phyloP scores from a whole-genome alignment of 164 flowering plant species.

The Aristolochia californica region DNA sequence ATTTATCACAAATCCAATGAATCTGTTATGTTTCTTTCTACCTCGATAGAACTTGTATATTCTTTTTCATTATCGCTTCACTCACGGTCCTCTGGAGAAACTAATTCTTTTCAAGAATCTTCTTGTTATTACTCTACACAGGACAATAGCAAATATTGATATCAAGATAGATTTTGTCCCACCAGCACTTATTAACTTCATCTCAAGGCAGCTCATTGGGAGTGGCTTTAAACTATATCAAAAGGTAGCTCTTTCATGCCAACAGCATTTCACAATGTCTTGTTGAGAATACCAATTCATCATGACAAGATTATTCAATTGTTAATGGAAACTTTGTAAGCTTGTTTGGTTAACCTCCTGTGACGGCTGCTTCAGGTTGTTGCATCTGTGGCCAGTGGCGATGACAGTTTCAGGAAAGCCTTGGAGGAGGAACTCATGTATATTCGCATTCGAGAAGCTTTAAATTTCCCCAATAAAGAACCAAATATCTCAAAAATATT shows the following conservation, averaged over 20 bases:
- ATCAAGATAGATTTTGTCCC: constrained; percentile 81
- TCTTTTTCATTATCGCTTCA: no score
- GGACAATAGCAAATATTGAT: constrained; percentile 83
- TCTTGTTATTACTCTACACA: constrained; percentile 13
- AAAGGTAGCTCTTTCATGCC: constrained; percentile 39
- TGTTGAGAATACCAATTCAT: neutral
- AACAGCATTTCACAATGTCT: neutral
- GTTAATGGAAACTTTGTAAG: no score
- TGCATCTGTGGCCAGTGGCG: constrained; percentile 38
- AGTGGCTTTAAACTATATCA: constrained; percentile 76
- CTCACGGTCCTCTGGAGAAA: no score
- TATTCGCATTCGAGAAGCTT: constrained; percentile 41
- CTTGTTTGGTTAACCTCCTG: no score
- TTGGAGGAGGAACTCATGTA: constrained; percentile 47
- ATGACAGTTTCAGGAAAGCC: constrained; percentile 43
- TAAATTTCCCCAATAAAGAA: constrained; percentile 16
- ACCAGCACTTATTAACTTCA: constrained; percentile 73
- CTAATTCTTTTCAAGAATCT: no score
- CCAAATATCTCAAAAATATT: constrained; percentile 8
- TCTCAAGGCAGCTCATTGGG: constrained; percentile 85
- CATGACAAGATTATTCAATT: no score
- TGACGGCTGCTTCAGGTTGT: constrained; percentile 35
- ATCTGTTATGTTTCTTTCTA: no score
- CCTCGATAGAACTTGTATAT: no score
- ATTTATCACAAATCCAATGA: no score